These are phyloP conservation scores for Teratosphaeria viscida DNA, from an alignment of 2,329 filamentous ascomycete genomes.

Conservation along the genomic window DNA sequence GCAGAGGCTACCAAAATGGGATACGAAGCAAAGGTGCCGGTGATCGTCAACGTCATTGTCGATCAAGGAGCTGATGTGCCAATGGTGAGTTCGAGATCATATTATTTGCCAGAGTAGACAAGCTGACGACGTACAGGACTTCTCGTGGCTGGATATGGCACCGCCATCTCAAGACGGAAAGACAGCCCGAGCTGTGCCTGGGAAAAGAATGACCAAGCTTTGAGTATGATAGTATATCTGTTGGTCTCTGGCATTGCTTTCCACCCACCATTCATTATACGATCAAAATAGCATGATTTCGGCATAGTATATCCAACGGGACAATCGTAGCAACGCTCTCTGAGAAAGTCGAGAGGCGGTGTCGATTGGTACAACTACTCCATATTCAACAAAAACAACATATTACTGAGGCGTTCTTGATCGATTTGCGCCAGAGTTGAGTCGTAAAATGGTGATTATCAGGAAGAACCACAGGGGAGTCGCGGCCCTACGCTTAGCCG, in stretches of 20 bases:
- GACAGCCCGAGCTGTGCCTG: neutral
- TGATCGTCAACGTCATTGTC: conserved; percentile 47
- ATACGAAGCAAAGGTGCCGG: conserved; percentile 38
- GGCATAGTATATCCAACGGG: too few species aligned
- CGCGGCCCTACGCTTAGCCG: neutral
- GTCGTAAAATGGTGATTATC: neutral
- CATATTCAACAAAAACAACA: too few species aligned
- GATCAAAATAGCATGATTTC: too few species aligned
- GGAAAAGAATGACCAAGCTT: conserved; percentile 15
- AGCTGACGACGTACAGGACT: conserved; percentile 15
- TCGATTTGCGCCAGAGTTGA: too few species aligned
- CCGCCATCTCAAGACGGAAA: neutral
- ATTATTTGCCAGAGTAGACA: neutral
- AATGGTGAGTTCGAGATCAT: conserved; percentile 13
- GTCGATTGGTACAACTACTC: too few species aligned
- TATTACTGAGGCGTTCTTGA: too few species aligned
- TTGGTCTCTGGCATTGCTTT: neutral
- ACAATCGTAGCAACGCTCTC: too few species aligned
- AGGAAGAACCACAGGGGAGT: neutral
- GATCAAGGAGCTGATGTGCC: conserved; percentile 27
- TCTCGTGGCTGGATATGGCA: conserved; percentile 23
- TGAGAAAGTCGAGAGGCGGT: too few species aligned
- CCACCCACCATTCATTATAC: neutral
- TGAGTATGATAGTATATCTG: neutral
- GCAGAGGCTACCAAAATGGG: conserved; percentile 41